Evolutionary conservation across 2,329 filamentous ascomycete genomes (phyloP).

Genomic region (Cladosporium sphaerospermum): DNA sequence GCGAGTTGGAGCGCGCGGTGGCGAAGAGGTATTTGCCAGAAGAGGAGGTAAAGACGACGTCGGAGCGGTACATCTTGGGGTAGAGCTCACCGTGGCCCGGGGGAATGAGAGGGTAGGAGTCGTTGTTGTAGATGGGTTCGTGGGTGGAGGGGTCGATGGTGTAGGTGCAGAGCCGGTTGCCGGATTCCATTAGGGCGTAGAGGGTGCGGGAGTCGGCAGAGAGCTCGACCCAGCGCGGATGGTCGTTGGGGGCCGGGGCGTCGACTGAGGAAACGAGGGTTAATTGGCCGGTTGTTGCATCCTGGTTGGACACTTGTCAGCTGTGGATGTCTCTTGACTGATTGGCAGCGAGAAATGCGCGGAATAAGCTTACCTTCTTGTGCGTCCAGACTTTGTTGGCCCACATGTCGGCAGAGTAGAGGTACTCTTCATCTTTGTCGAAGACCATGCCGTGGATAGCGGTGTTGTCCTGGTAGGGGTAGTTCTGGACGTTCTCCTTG

Average conservation of each 20-base stretch:
- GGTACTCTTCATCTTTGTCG: slow-evolving; percentile 64
- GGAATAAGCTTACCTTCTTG: slow-evolving; percentile 46
- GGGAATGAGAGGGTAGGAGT: slow-evolving; percentile 72
- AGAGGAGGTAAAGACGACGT: slow-evolving; percentile 68
- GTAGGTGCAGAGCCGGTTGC: slow-evolving; percentile 77
- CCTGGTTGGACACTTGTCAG: slow-evolving; percentile 22
- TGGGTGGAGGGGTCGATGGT: slow-evolving; percentile 67
- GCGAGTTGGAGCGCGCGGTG: slow-evolving; percentile 71
- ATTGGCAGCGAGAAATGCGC: background rate
- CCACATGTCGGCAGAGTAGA: slow-evolving; percentile 73
- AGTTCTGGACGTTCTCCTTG: slow-evolving; percentile 63
- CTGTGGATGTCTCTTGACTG: background rate
- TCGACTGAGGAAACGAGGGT: slow-evolving; percentile 66
- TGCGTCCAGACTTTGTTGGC: slow-evolving; percentile 83
- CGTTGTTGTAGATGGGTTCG: slow-evolving; percentile 71
- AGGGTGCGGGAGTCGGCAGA: slow-evolving; percentile 71
- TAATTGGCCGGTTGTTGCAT: slow-evolving; percentile 53
- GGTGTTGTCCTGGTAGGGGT: slow-evolving; percentile 61
- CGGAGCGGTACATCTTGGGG: slow-evolving; percentile 70
- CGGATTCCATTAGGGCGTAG: slow-evolving; percentile 85
- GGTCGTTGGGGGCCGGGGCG: slow-evolving; percentile 65
- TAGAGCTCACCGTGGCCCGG: slow-evolving; percentile 53
- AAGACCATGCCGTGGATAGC: slow-evolving; percentile 81
- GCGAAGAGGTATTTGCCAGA: slow-evolving; percentile 75
- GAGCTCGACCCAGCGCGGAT: slow-evolving; percentile 83